Evolutionary conservation across 192 early-diverging fungal species (phyloP), one percentile per base, ranked within the genome.

Genomic region (Oehlia diaphana): DNA sequence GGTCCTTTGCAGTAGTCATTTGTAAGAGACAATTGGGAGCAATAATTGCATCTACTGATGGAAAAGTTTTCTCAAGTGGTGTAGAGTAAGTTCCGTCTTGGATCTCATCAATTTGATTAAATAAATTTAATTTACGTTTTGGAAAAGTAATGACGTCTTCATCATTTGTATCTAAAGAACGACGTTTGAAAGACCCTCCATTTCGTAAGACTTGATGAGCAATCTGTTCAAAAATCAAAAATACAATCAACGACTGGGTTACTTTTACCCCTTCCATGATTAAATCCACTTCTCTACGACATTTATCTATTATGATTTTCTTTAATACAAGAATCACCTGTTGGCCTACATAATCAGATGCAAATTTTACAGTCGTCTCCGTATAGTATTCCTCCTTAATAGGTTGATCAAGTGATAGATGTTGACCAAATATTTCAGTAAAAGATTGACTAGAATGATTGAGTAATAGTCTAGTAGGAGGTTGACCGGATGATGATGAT

Each of bases 41-140:
- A 65, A 77, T 5, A 47, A 77, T 44, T 9, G 75, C 63, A 77
- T 77, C 75, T 42, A 77, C 1, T 2, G 42, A 66, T 77, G 13
- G 37, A 77, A 77, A 77, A n/a, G 39, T 66, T n/a, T 76, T 76
- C 2, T 39, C 0, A 26, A 61, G 6, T 1, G 42, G 75, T 47
- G 0, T n/a, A 66, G 14, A 77, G 21, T 77, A 77, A 37, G 0
- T 0, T 28, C 39, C 8, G 47, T 1, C 9, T 77, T 2, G 0
- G 35, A 77, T 77, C 35, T 77, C 19, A 65, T 65, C 2, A 26
- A 77, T 74, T 16, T 53, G 5, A n/a, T 2, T 62, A 39, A 61
- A 75, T 5, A 63, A 33, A 7, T 0, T 33, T 37, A 28, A 62
- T 2, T 14, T 16, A 4, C 6, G 28, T 63, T 42, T 0, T 75